These are phyloP conservation scores for Schizophyllum commune DNA, from an alignment of 1,284 basidiomycete species.

Conservation along the genomic window DNA sequence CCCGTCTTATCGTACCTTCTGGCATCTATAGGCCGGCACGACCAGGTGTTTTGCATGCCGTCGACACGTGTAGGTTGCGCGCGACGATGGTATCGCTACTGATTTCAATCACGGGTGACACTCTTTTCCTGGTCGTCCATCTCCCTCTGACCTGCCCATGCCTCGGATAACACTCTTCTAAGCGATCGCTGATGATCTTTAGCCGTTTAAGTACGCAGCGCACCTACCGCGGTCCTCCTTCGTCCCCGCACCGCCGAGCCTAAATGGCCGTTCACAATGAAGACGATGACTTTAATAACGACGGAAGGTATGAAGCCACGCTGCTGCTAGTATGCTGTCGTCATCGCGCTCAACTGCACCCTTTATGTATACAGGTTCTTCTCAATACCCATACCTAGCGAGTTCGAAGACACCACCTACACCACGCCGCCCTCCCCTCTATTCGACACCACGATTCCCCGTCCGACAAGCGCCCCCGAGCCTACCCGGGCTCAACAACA, in stretches of 20 bases:
- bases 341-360: neutral
- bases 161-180: neutral
- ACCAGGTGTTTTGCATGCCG: neutral
- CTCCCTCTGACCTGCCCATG: neutral
- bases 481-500: slow-evolving; percentile 7
- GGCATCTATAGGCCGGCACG: neutral
- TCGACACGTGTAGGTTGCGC: neutral
- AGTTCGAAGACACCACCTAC: neutral
- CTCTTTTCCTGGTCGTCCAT: neutral
- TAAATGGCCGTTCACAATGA: neutral
- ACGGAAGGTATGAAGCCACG: neutral
- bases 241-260: neutral
- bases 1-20: neutral
- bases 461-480: slow-evolving; percentile 4
- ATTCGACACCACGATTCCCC: neutral
- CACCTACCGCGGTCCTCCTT: neutral
- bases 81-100: neutral
- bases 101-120: neutral
- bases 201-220: neutral
- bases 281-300: neutral
- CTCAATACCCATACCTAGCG: neutral
- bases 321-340: neutral
- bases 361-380: neutral
- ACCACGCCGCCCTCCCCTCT: neutral
- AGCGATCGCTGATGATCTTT: neutral